Base-by-base conservation (phyloP, 306 rosid species). In the Senna tora region DNA sequence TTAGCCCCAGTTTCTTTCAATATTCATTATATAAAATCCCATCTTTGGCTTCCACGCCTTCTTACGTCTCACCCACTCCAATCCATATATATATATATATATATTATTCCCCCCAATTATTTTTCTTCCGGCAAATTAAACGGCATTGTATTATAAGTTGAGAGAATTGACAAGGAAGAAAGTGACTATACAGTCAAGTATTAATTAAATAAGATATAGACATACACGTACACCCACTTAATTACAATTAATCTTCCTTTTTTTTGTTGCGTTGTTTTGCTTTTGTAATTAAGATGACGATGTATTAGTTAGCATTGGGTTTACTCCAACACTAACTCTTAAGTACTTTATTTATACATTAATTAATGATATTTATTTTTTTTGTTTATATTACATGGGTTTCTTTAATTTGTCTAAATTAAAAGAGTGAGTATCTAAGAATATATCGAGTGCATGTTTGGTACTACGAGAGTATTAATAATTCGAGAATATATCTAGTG, bases 1-100 rank as follows among this genome's bases (percentile, higher is more conserved):
- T 53, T 15, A 32, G 64, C 61, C 50, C 73, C 2, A 2, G 5
- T 6, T 6, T 6, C 38, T 2, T 36, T 36, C 39, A 36, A 5
- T 36, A 36, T 36, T 36, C 39, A 5, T 36, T 5, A 36, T 36
- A 4, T 36, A 36, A 1, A 4, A 36, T 36, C 39, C 8, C 5
- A 36, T 19, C 32, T 61, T 36, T 19, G 67, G 49, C 67, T 38
- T 38, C 49, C n/a, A 22, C 67, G 67, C 49, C 67, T 61, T 36
- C 30, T 25, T 25, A 25, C 3, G 30, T 25, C 30, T 25, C 3
- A 25, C 30, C 30, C n/a, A 43, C 49, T 47, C 52, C 52, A 47
- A 47, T 47, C 14, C 52, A n/a, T 47, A 47, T 47, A 47, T 36
- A 36, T 36, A 36, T 25, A 25, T 25, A 25, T 25, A 25, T 25